Evolutionary conservation across 768 basidiomycete species (phyloP), one percentile per base, ranked within the genome.

Genomic region (Cystobasidium ongulense): DNA sequence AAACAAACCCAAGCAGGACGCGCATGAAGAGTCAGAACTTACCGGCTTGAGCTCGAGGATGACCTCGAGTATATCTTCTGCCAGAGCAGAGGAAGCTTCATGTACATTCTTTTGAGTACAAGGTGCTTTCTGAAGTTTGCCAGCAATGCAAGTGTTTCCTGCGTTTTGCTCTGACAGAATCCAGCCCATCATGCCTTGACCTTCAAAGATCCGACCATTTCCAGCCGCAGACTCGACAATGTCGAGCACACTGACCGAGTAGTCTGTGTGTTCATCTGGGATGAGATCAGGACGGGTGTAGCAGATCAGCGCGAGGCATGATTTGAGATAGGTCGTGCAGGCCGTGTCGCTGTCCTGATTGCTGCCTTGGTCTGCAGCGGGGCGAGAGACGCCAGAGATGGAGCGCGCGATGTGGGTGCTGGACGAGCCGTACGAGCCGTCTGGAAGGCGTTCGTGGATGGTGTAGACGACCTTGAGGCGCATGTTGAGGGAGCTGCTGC

Each of bases 121-220:
- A 4, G 57, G 11, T 15, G 63, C 38, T 17, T 43, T 52, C 38
- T 67, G 23, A 7, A 71, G 17, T 33, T 36, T 71, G 25, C 68
- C 68, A 2, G 35, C 54, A 27, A 33, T 59, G 54, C 25, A 25
- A 8, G 65, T 67, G 8, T 8, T 43, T 13, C 53, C 68, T 18
- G 21, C 23, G 17, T 29, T 43, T 61, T 54, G 21, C 50, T 46
- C 53, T n/a, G 68, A 10, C 13, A 71, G 25, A 5, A 59, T 35
- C 68, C 68, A 71, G 5, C 68, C 43, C 68, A 71, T 71, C 68
- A 71, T 71, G 25, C 68, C 68, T 36, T 57, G 35, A 31, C 68
- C 68, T 36, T 71, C 68, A 17, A n/a, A 71, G 10, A 71, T 52
- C 27, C 15, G 11, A 25, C 21, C 38, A 43, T 71, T 54, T 27